Evolutionary conservation across 73 alveolate species (phyloP).

Genomic region (Paramecium sonneborni): DNA sequence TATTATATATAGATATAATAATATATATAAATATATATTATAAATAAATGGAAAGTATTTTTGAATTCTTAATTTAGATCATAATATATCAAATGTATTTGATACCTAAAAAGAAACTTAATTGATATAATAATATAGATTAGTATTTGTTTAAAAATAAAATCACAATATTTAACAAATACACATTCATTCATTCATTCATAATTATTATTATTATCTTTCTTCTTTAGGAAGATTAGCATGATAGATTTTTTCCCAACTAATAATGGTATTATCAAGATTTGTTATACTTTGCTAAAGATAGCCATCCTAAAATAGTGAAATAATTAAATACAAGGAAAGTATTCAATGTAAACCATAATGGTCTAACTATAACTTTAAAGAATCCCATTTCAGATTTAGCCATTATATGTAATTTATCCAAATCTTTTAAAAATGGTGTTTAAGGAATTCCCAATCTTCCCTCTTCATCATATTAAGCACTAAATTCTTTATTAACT

Average conservation of each 20-base stretch:
- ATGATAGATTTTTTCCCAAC: slow-evolving; percentile 54
- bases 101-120: slow-evolving; percentile 72
- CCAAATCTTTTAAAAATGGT: slow-evolving; percentile 61
- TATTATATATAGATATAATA: background rate
- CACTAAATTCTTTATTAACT: slow-evolving; percentile 64
- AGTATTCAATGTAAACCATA: slow-evolving; percentile 50
- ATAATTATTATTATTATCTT: background rate
- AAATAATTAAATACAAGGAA: background rate
- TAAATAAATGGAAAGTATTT: slow-evolving; percentile 90
- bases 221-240: slow-evolving; percentile 45
- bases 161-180: background rate
- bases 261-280: slow-evolving; percentile 39
- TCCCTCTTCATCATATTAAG: slow-evolving; percentile 64
- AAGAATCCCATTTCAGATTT: slow-evolving; percentile 66
- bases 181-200: background rate
- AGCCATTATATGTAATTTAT: slow-evolving; percentile 59
- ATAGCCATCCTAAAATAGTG: slow-evolving; percentile 14
- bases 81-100: slow-evolving; percentile 93
- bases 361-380: slow-evolving; percentile 61
- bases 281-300: slow-evolving; percentile 26
- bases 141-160: background rate
- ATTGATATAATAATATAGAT: background rate
- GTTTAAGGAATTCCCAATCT: slow-evolving; percentile 60
- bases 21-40: slow-evolving; percentile 86
- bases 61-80: slow-evolving; percentile 89